Conservation (phyloP, 1,284 basidiomycete species). For the Moesziomyces sp. region DNA sequence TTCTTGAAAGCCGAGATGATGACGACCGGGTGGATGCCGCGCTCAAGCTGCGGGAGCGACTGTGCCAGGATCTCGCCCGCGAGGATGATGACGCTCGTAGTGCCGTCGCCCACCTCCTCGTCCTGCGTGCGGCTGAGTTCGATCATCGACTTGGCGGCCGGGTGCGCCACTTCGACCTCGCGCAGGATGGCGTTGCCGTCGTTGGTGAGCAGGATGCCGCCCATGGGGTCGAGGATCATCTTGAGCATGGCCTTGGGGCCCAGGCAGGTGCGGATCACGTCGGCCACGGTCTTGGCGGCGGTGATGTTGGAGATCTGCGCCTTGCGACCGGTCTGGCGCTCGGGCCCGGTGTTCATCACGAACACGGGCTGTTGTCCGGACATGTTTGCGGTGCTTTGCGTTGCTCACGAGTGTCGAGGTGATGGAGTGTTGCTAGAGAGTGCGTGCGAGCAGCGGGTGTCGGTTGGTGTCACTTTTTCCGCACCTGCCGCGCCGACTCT, state of each 20-base stretch:
- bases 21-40: slow-evolving; percentile 97
- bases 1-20: slow-evolving; percentile 98
- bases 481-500: not conserved
- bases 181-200: slow-evolving; percentile 97
- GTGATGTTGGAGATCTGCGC: slow-evolving; percentile 97
- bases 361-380: slow-evolving; percentile 66
- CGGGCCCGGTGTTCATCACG: slow-evolving; percentile 80
- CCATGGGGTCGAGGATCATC: slow-evolving; percentile 87
- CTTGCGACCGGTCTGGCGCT: slow-evolving; percentile 91
- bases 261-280: slow-evolving; percentile 97
- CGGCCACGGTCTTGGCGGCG: slow-evolving; percentile 97
- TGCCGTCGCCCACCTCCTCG: slow-evolving; percentile 98
- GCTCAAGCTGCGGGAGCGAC: slow-evolving; percentile 88
- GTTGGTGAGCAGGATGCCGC: slow-evolving; percentile 77
- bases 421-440: not conserved
- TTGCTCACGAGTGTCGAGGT: not conserved
- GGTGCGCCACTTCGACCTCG: slow-evolving; percentile 97
- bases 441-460: not conserved
- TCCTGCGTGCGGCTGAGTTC: slow-evolving; percentile 97
- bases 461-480: slow-evolving; percentile 34
- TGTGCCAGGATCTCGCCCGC: slow-evolving; percentile 99
- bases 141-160: slow-evolving; percentile 99
- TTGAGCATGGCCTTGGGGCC: slow-evolving; percentile 99
- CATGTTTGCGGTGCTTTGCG: slow-evolving; percentile 38
- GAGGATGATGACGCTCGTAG: slow-evolving; percentile 95